A percentile compares a stretch with the other conserved stretches of the same genome.
Evolutionary conservation across 371 early-diverging fungal genomes (phyloP).

Genomic region (Saksenaea vasiformis): DNA sequence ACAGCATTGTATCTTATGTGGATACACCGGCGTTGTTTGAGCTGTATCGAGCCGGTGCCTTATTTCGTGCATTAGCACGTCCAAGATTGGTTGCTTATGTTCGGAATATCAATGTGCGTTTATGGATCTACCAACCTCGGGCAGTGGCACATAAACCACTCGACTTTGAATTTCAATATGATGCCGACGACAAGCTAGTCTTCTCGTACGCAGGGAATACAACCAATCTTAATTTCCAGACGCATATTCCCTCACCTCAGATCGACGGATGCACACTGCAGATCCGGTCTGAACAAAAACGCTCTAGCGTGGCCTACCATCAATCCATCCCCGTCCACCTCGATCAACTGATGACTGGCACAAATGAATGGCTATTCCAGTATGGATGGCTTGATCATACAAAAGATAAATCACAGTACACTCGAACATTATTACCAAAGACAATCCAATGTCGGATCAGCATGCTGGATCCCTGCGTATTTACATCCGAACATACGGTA

Average conservation of each 20-base stretch:
- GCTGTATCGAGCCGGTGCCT: conserved; percentile 16
- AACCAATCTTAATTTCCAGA: background rate
- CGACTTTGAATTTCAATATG: conserved; percentile 16
- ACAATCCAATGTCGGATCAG: conserved; percentile 15
- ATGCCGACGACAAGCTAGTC: conserved; percentile 13
- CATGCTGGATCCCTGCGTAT: conserved; percentile 14
- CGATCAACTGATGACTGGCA: conserved; percentile 4
- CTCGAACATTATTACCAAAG: background rate
- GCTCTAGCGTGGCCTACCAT: conserved; percentile 8
- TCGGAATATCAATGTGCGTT: conserved; percentile 17
- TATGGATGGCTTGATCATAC: conserved; percentile 5
- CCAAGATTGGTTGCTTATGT: conserved; percentile 20
- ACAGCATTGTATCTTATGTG: conserved; percentile 8
- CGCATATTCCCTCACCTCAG: conserved; percentile 13
- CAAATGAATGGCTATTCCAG: conserved; percentile 5
- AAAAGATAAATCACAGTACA: background rate
- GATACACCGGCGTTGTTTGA: conserved; percentile 17
- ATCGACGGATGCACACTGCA: conserved; percentile 23
- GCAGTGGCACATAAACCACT: conserved; percentile 16
- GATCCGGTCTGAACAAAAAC: conserved; percentile 4
- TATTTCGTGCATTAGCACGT: conserved; percentile 17
- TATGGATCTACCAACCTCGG: conserved; percentile 22
- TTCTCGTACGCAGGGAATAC: conserved; percentile 9
- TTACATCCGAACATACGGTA: background rate
- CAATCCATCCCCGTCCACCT: background rate